Percentiles rank a stretch among this genome's conserved stretches.
These are phyloP conservation scores for Boletellus deceptivus DNA, from an alignment of 1,284 basidiomycete species.

Conservation along the genomic window DNA sequence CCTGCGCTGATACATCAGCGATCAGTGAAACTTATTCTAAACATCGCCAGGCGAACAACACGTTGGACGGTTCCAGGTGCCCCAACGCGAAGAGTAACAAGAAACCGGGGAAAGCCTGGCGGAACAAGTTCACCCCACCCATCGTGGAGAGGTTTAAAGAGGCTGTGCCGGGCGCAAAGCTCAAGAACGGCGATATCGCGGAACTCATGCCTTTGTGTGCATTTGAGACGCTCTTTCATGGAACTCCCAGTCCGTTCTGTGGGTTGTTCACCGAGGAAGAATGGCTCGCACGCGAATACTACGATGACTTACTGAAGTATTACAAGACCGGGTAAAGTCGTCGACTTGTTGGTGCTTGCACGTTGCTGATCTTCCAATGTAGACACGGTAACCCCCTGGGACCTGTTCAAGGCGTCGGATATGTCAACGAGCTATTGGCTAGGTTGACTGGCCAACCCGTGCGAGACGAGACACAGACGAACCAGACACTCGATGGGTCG, in stretches of 20 bases:
- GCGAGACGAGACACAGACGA: constrained; percentile 72
- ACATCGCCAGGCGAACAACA: constrained; percentile 58
- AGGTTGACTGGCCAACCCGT: constrained; percentile 66
- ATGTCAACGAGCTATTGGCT: constrained; percentile 83
- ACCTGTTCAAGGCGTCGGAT: constrained; percentile 77
- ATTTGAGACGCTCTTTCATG: constrained; percentile 68
- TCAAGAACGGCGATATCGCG: constrained; percentile 56
- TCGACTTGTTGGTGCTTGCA: not conserved
- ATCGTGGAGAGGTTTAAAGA: constrained; percentile 64
- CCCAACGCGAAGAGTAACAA: constrained; percentile 52
- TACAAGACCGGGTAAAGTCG: constrained; percentile 62
- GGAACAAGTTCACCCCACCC: constrained; percentile 50
- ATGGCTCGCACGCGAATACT: constrained; percentile 68
- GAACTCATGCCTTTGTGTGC: constrained; percentile 75
- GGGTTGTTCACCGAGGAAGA: constrained; percentile 58
- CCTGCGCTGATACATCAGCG: not conserved
- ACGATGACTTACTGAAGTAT: constrained; percentile 73
- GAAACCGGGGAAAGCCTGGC: constrained; percentile 50
- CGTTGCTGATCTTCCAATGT: not conserved
- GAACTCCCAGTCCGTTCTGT: constrained; percentile 68
- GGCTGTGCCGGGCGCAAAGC: constrained; percentile 58
- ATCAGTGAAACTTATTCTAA: not conserved
- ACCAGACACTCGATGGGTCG: constrained; percentile 68
- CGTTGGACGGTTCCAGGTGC: constrained; percentile 70
- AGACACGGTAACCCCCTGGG: constrained; percentile 70